Evolutionary conservation across 306 rosid genomes (phyloP).

Genomic region (Calophaca sinica): DNA sequence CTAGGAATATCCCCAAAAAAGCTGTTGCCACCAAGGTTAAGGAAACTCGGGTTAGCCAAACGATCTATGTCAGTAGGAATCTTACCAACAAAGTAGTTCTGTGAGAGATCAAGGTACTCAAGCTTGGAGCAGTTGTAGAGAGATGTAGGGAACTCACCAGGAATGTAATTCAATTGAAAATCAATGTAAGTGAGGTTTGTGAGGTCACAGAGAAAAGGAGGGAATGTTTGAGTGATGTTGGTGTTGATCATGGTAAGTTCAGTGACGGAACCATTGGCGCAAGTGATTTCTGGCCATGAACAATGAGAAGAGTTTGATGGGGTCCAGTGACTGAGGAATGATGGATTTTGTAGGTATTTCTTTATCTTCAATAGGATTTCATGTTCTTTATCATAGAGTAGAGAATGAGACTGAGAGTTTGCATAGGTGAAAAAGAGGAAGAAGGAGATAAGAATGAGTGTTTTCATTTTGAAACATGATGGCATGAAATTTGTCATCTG

Average conservation of each 20-base stretch:
- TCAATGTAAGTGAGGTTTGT: slow-evolving; percentile 43
- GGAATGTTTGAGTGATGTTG: slow-evolving; percentile 37
- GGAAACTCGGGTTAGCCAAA: slow-evolving; percentile 28
- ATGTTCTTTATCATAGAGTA: slow-evolving; percentile 45
- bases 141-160: slow-evolving; percentile 46
- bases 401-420: slow-evolving; percentile 50
- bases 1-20: slow-evolving; percentile 45
- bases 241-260: slow-evolving; percentile 9
- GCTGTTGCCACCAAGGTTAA: slow-evolving; percentile 45
- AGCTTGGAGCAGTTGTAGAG: slow-evolving; percentile 47
- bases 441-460: slow-evolving; percentile 20
- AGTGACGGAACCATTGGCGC: slow-evolving; percentile 40
- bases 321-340: slow-evolving; percentile 39
- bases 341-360: slow-evolving; percentile 36
- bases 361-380: slow-evolving; percentile 38
- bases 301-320: slow-evolving; percentile 55
- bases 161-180: slow-evolving; percentile 28
- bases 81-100: slow-evolving; percentile 41
- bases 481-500: slow-evolving; percentile 44
- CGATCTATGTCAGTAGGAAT: slow-evolving; percentile 42
- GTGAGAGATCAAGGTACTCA: slow-evolving; percentile 35
- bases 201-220: slow-evolving; percentile 45
- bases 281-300: slow-evolving; percentile 57
- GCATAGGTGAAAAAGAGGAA: slow-evolving; percentile 35
- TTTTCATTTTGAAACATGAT: slow-evolving; percentile 10